These are phyloP conservation scores for Penicillium steckii DNA, from an alignment of 495 filamentous ascomycete genomes.

Conservation along the genomic window DNA sequence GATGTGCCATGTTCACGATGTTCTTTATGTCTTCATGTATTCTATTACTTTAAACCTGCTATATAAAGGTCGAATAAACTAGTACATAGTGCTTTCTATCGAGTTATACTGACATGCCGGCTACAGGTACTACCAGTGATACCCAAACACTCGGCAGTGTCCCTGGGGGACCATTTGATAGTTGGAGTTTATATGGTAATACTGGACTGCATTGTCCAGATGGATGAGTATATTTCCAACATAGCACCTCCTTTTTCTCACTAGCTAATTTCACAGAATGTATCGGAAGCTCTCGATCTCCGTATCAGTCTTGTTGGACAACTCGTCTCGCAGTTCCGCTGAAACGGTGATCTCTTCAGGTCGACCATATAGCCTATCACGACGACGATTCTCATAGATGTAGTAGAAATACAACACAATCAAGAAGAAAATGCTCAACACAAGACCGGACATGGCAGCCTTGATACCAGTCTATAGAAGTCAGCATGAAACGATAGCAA, in stretches of 20 bases:
- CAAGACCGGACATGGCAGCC: constrained; percentile 30
- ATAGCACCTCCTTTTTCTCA: no score
- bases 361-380: constrained; percentile 26
- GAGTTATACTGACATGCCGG: no score
- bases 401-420: constrained; percentile 28
- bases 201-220: not conserved
- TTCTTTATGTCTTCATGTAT: no score
- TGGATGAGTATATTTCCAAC: not conserved
- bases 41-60: no score
- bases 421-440: constrained; percentile 28
- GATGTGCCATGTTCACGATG: no score
- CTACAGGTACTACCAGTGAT: no score
- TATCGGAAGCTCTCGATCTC: constrained; percentile 37
- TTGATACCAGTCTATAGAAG: constrained; percentile 33
- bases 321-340: constrained; percentile 26
- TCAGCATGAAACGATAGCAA: not conserved
- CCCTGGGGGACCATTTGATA: no score
- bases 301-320: constrained; percentile 37
- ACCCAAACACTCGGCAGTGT: no score
- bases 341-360: constrained; percentile 22
- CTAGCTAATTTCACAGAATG: constrained; percentile 20
- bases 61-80: no score
- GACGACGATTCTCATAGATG: constrained; percentile 26
- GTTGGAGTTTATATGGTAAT: no score
- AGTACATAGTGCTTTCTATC: no score